Evolutionary conservation across 805 yeast genomes (phyloP).

Genomic region (Candida succiphila): DNA sequence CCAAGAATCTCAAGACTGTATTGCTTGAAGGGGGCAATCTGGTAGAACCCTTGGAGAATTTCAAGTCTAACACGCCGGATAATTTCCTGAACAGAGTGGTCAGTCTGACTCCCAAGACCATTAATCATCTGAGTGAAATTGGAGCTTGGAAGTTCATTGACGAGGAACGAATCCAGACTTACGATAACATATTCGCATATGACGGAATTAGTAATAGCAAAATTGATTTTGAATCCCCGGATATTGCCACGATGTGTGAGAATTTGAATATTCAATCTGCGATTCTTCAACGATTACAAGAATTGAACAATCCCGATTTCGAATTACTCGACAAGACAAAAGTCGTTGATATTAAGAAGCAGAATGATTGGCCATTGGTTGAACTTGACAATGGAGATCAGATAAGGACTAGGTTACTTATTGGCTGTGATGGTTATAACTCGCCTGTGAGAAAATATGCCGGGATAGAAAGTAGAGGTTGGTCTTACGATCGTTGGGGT

Average conservation of each 20-base stretch:
- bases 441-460: constrained; percentile 86
- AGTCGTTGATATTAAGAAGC: constrained; percentile 46
- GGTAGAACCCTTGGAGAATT: constrained; percentile 33
- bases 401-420: constrained; percentile 61
- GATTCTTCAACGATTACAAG: constrained; percentile 42
- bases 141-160: constrained; percentile 71
- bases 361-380: constrained; percentile 62
- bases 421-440: constrained; percentile 95
- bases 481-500: constrained; percentile 84
- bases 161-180: constrained; percentile 64
- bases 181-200: constrained; percentile 75
- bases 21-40: constrained; percentile 69
- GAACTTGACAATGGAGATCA: constrained; percentile 53
- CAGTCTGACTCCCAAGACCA: constrained; percentile 76
- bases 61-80: constrained; percentile 33
- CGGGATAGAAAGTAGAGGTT: constrained; percentile 78
- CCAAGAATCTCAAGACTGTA: constrained; percentile 50
- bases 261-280: constrained; percentile 76
- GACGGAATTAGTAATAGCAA: constrained; percentile 72
- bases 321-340: constrained; percentile 56
- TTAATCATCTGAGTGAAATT: constrained; percentile 51
- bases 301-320: constrained; percentile 25
- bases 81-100: constrained; percentile 71
- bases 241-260: constrained; percentile 81
- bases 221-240: constrained; percentile 60